These are phyloP conservation scores for Termitomyces sp. DNA, from an alignment of 768 basidiomycete species.

Conservation along the genomic window DNA sequence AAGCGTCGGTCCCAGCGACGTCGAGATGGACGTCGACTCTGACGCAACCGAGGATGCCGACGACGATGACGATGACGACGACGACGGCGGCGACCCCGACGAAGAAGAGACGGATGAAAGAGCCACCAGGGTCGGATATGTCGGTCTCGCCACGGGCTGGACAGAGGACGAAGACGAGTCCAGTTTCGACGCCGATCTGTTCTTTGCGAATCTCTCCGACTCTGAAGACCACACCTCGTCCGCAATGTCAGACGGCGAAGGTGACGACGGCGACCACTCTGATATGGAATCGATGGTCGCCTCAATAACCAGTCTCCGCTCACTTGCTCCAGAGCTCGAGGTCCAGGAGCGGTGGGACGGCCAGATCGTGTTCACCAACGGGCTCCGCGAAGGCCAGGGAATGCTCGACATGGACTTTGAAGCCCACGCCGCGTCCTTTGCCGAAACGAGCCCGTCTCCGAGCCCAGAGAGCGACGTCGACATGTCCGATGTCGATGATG, in stretches of 20 bases:
- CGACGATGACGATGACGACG: slow-evolving; percentile 35
- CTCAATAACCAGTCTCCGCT: slow-evolving; percentile 22
- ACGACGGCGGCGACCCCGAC: slow-evolving; percentile 33
- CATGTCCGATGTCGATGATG: slow-evolving; percentile 40
- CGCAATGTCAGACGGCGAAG: slow-evolving; percentile 20
- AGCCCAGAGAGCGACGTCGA: slow-evolving; percentile 50
- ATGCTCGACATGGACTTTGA: slow-evolving; percentile 71
- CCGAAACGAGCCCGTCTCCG: slow-evolving; percentile 43
- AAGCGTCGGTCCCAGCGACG: slow-evolving; percentile 62
- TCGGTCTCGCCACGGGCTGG: slow-evolving; percentile 72
- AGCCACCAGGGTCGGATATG: slow-evolving; percentile 36
- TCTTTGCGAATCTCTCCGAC: slow-evolving; percentile 76
- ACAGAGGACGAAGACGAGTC: slow-evolving; percentile 70
- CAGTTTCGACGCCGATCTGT: slow-evolving; percentile 77
- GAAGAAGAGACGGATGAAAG: slow-evolving; percentile 44
- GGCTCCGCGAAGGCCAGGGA: slow-evolving; percentile 48
- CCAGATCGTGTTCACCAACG: slow-evolving; percentile 69
- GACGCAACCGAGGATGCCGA: slow-evolving; percentile 58
- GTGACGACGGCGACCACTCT: slow-evolving; percentile 42
- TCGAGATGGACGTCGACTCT: slow-evolving; percentile 59
- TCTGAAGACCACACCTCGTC: slow-evolving; percentile 32
- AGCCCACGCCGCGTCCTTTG: slow-evolving; percentile 48
- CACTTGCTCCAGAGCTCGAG: slow-evolving; percentile 49
- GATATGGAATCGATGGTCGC: slow-evolving; percentile 33
- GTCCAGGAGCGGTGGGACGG: slow-evolving; percentile 72